Evolutionary conservation across 257 asterid genomes (phyloP).

Genomic region (Nicotiana sylvestris): DNA sequence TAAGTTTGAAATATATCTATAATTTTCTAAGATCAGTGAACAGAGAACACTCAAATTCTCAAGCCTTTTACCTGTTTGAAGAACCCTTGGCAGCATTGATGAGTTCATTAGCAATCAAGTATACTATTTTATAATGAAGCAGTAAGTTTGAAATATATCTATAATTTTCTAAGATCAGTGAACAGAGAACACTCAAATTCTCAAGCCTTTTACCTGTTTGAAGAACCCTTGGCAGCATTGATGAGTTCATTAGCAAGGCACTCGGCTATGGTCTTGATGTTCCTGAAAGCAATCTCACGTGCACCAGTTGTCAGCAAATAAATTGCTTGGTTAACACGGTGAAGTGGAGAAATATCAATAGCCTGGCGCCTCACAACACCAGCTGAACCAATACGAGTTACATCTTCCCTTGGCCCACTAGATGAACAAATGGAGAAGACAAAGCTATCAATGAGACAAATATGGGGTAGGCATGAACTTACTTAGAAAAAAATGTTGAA

Average conservation of each 20-base stretch:
- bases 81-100: slow-evolving; percentile 83
- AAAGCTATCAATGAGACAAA: background rate
- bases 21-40: too few relatives aligned
- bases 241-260: slow-evolving; percentile 84
- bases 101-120: slow-evolving; percentile 73
- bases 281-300: slow-evolving; percentile 73
- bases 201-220: slow-evolving; percentile 45
- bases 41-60: too few relatives aligned
- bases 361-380: slow-evolving; percentile 90
- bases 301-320: slow-evolving; percentile 73
- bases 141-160: too few relatives aligned
- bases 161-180: too few relatives aligned
- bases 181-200: too few relatives aligned
- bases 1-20: too few relatives aligned
- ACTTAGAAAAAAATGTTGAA: too few relatives aligned
- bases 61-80: slow-evolving; percentile 49
- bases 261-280: slow-evolving; percentile 62
- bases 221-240: slow-evolving; percentile 79
- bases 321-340: slow-evolving; percentile 74
- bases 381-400: slow-evolving; percentile 79
- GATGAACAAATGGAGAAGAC: background rate
- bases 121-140: too few relatives aligned
- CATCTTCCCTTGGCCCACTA: slow-evolving; percentile 62
- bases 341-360: slow-evolving; percentile 77
- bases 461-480: too few relatives aligned